Evolutionary conservation across 1,139 yeast species (phyloP).

Genomic region (Pichia sp.): DNA sequence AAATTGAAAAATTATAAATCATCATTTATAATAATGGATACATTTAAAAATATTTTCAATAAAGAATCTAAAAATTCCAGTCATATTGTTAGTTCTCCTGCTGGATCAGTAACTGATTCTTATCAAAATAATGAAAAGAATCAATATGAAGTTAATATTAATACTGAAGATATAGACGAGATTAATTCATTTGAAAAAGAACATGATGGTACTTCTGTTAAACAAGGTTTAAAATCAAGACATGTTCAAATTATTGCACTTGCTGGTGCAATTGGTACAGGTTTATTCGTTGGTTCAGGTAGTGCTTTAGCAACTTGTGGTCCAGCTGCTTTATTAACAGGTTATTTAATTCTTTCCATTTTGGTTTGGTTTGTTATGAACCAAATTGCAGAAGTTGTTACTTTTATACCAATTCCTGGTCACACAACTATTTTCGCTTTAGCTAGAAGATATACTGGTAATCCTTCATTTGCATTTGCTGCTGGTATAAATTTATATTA

Average conservation of each 20-base stretch:
- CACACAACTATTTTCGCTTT: slow-evolving; percentile 27
- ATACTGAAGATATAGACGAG: background rate
- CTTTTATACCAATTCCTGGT: slow-evolving; percentile 48
- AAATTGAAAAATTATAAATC: too few relatives aligned
- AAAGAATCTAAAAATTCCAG: too few relatives aligned
- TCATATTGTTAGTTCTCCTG: too few relatives aligned
- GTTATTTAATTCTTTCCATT: slow-evolving; percentile 44
- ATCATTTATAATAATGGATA: too few relatives aligned
- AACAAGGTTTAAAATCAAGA: slow-evolving; percentile 30
- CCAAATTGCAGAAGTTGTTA: slow-evolving; percentile 58
- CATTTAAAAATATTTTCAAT: background rate
- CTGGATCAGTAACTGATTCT: too few relatives aligned
- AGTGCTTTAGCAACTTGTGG: slow-evolving; percentile 41
- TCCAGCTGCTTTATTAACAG: slow-evolving; percentile 44
- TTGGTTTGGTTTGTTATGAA: slow-evolving; percentile 54
- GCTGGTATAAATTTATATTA: slow-evolving; percentile 44
- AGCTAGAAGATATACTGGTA: slow-evolving; percentile 21
- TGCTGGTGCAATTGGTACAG: slow-evolving; percentile 80
- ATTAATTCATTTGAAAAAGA: background rate
- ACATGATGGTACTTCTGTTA: slow-evolving; percentile 8
- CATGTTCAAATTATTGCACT: slow-evolving; percentile 65
- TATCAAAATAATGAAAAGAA: background rate
- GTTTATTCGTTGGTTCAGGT: slow-evolving; percentile 52
- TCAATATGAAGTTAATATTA: background rate
- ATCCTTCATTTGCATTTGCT: slow-evolving; percentile 31